Percentiles rank a stretch among this genome's conserved stretches.
Evolutionary conservation across 176 grass and related monocot species (phyloP).

Genomic region (Ensete ventricosum): DNA sequence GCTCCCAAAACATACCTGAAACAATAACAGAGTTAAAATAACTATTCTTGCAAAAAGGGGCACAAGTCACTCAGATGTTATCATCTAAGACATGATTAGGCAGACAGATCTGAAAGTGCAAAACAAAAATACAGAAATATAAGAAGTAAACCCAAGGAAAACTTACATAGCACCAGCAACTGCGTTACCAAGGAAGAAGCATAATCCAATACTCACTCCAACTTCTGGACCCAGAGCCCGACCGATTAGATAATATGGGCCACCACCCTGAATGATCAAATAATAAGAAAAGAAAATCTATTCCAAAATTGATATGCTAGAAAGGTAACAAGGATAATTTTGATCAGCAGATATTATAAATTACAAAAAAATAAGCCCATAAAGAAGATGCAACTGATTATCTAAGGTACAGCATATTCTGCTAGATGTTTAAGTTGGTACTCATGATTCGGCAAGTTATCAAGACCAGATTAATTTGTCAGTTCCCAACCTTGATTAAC

Average conservation of each 20-base stretch:
- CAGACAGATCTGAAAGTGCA: background rate
- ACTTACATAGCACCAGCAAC: slow-evolving; percentile 95
- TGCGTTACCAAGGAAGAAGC: slow-evolving; percentile 98
- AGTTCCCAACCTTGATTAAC: too few species aligned
- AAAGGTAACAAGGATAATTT: background rate
- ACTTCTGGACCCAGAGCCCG: slow-evolving; percentile 97
- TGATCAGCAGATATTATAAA: background rate
- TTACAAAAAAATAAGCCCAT: background rate
- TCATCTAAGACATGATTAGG: background rate
- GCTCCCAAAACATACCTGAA: slow-evolving; percentile 98
- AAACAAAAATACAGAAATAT: background rate
- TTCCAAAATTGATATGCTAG: background rate
- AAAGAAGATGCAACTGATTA: background rate
- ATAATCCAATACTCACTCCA: slow-evolving; percentile 99
- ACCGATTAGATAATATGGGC: slow-evolving; percentile 98
- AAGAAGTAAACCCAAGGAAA: background rate
- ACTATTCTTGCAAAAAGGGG: background rate
- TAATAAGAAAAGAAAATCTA: background rate
- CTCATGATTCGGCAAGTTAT: too few species aligned
- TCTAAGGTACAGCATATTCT: background rate
- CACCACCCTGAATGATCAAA: slow-evolving; percentile 63
- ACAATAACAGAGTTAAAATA: background rate
- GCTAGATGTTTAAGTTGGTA: too few species aligned
- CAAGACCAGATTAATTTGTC: too few species aligned
- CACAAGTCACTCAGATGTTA: background rate